Evolutionary conservation across 148 eudicot species (phyloP), one percentile per base, ranked within the genome.

Genomic region (Chenopodium formosanum): DNA sequence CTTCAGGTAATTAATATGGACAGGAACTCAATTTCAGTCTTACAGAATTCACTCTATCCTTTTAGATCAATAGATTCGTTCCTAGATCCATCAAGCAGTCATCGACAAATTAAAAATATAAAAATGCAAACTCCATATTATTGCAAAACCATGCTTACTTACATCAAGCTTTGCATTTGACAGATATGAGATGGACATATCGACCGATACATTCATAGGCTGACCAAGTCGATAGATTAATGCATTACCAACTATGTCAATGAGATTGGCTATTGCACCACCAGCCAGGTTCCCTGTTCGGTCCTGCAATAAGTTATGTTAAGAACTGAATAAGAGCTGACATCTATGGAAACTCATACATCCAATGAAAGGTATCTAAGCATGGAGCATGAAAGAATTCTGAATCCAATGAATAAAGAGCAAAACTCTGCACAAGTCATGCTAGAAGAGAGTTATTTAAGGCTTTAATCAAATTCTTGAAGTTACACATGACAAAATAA

Each of bases 231-330:
- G 82, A 64, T 91, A 84, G 67, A 94, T 82, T 87, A 88, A 76
- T 4, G 90, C 91, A 82, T 86, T 89, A 19, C 98, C 98, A 65
- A 88, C 86, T 80, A 90, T 90, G 80, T 94, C 98, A 56, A 94
- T 87, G 74, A 94, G 84, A 83, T 88, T 90, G 12, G 97, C 92
- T n/a, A 94, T 91, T 37, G 97, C 98, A 75, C 98, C 98, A 2
- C 77, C 19, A 17, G 87, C 85, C 85, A 94, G 63, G 52, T 87
- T 85, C 29, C 90, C 90, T 73, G 69, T 40, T 31, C 85, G 82
- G 66, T 81, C 88, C 88, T 88, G 86, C 70, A 81, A 77, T 48
- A 82, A 73, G n/a, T 52, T 40, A 48, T 23, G 48, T 32, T 34
- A 27, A 2, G 27, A 40, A n/a, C 23, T n/a, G 29, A 78, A 50